A percentile compares a stretch with the other conserved stretches of the same genome.
Conservation (phyloP, 805 yeast species). For the Saturnispora besseyi region DNA sequence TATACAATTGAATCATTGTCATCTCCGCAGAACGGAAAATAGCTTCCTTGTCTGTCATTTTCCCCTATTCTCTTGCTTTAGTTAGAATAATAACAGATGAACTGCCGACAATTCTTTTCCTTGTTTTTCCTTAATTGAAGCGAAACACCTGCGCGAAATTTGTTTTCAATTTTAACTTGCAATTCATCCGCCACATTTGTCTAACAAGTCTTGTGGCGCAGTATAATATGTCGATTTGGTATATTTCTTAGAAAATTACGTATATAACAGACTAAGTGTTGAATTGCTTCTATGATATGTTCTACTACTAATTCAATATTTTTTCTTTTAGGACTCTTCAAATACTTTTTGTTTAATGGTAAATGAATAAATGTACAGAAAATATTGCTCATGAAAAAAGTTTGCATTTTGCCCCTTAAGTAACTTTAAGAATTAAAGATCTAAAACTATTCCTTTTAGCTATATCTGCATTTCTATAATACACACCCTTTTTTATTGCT, state of each 20-base stretch:
- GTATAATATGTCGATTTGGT: too few species aligned
- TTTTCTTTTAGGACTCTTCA: too few species aligned
- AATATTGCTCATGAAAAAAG: background rate
- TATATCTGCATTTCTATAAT: too few species aligned
- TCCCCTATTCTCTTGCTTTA: background rate
- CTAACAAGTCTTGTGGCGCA: too few species aligned
- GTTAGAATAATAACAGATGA: background rate
- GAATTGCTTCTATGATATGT: background rate
- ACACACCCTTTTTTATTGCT: background rate
- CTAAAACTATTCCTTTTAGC: too few species aligned
- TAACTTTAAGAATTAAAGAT: too few species aligned
- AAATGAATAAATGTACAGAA: background rate
- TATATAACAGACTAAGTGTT: background rate
- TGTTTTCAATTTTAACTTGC: background rate
- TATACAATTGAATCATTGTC: constrained; percentile 85
- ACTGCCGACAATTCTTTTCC: background rate
- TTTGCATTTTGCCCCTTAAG: background rate
- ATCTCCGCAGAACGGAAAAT: constrained; percentile 79
- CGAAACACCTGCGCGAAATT: background rate
- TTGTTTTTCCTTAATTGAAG: background rate
- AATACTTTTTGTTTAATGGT: too few species aligned
- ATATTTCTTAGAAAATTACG: background rate
- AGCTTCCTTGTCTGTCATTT: constrained; percentile 18
- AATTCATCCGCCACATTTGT: too few species aligned
- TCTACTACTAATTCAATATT: too few species aligned